Base-by-base conservation (phyloP, 83 land plant species). In the Diphasiastrum complanatum region DNA sequence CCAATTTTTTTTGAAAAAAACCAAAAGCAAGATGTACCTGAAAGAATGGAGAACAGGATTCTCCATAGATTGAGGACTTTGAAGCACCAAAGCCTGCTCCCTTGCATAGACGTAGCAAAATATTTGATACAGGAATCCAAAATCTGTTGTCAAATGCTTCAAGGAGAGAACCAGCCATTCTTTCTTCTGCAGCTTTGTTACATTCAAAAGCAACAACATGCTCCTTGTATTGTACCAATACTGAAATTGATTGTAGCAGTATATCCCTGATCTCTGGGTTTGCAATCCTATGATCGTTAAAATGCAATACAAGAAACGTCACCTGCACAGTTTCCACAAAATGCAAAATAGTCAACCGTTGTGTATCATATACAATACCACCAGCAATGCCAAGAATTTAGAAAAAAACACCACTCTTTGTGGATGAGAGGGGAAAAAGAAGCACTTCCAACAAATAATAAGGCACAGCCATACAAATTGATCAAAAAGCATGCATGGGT, bases 51-150 rank as follows among this genome's bases (percentile, higher is more conserved):
- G 90, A 79, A 66, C 85, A 84, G 25, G 95, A 81, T 60, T 88
- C 97, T 37, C 96, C 82, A 60, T 81, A 80, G 1, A 55, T 36
- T 29, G 45, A 54, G 0, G 75, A 75, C 72, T 80, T 88, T 33
- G 88, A 81, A 29, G 81, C 71, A 53, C 93, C 91, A 85, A 88
- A 92, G 36, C 98, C 95, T 51, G 84, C 75, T 20, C 91, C 96
- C 69, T 85, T 92, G 47, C 87, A 92, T n/a, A 92, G 71, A 2
- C 98, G 70, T 61, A 85, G 60, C 57, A 92, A 73, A 45, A 92
- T 88, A 59, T 88, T 92, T 36, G 96, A 83, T 0, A 92, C 98
- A 3, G 86, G 84, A 64, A 92, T 92, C 98, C 98, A 92, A 24
- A 88, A 85, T 64, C 98, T 73, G 53, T 92, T 83, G 64, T 92